Evolutionary conservation across 176 grass and related monocot species (phyloP), one percentile per base, ranked within the genome.

Genomic region (Carex scoparia): DNA sequence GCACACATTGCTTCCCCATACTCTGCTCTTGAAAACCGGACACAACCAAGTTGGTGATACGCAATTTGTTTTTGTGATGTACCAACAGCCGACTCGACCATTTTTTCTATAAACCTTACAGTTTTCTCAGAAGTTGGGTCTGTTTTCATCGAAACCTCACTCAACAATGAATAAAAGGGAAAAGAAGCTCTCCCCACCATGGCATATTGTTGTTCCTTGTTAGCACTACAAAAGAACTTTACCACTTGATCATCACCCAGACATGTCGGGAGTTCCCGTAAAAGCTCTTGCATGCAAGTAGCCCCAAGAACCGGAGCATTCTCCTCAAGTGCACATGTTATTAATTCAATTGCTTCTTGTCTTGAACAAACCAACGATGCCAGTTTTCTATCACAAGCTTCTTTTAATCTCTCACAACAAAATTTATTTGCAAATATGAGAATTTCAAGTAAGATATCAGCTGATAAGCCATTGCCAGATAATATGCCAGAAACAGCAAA

Each of bases 31-130:
- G 92, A 85, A 77, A 92, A 85, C 70, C 85, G 92, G 71, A 91
- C 87, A 66, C 92, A 97, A 54, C 89, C 94, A 83, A 97, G 90
- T 88, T 92, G 90, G 90, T 97, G 94, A 92, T 78, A 97, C 57
- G 94, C 94, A 27, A 97, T 90, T 91, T 97, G 94, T 70, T 91
- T 97, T 69, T 97, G 89, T 1, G 69, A 84, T 88, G 80, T 70
- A 67, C 76, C 85, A 46, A 75, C 78, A 75, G 90, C 90, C 10
- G 88, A 88, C 2, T 94, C 77, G 16, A 84, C 84, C 61, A 97
- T 85, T 67, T 94, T 97, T 89, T 94, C 92, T 62, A 84, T 72
- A 72, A 97, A 91, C 40, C 55, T 77, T 65, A 87, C 58, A 5
- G 92, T 82, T 80, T 86, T 83, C 38, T 94, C 87, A 65, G 92